phyloP scores from a whole-genome alignment of 371 early-diverging fungal genomes.

The Conidiobolus incongruus region DNA sequence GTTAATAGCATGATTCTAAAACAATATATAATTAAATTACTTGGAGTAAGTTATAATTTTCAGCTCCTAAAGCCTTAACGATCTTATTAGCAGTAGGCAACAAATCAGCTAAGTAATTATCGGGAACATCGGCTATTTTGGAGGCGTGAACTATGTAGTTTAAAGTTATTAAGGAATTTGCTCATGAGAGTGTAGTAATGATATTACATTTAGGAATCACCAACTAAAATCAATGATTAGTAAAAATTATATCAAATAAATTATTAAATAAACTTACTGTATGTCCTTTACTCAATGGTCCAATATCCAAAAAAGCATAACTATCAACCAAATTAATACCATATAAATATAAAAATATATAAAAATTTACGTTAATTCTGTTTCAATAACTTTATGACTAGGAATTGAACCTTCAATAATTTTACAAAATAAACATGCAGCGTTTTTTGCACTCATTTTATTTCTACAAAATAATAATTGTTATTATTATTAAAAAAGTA shows the following conservation, averaged over 20 bases:
- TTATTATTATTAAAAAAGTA: no score
- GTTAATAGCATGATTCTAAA: no score
- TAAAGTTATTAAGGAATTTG: background rate
- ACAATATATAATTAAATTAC: no score
- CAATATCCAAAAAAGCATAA: slow-evolving; percentile 50
- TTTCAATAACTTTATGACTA: slow-evolving; percentile 57
- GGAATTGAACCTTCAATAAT: slow-evolving; percentile 73
- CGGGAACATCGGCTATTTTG: slow-evolving; percentile 70
- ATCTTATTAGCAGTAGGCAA: slow-evolving; percentile 75
- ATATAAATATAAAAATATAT: no score
- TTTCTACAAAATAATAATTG: no score
- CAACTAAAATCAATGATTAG: slow-evolving; percentile 18
- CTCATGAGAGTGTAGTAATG: no score
- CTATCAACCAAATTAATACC: no score
- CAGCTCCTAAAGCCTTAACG: slow-evolving; percentile 35
- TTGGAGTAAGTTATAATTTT: slow-evolving; percentile 81
- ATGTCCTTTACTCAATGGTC: slow-evolving; percentile 59
- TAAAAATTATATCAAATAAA: background rate
- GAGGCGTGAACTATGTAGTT: slow-evolving; percentile 58
- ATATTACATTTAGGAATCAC: slow-evolving; percentile 61
- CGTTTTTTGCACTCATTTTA: no score
- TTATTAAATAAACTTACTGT: slow-evolving; percentile 31
- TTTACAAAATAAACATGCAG: slow-evolving; percentile 73
- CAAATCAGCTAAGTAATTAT: slow-evolving; percentile 55
- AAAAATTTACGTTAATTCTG: slow-evolving; percentile 37